Conservation (phyloP, 2,329 filamentous ascomycete species). For the Ascochyta fabae region DNA sequence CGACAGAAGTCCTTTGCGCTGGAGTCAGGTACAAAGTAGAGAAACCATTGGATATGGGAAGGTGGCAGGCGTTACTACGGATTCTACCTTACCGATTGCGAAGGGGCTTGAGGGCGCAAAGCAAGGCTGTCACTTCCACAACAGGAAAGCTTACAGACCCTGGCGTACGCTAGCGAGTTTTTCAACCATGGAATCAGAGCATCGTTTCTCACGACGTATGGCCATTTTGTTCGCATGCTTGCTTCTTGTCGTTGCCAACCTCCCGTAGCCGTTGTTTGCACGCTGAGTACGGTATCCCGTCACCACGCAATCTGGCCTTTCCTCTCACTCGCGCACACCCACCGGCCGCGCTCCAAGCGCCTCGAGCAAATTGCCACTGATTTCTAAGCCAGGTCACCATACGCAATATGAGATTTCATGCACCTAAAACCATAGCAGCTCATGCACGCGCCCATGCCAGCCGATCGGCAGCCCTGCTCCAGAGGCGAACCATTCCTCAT, state of each 20-base stretch:
- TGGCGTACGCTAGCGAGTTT: not conserved
- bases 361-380: not conserved
- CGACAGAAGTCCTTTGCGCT: not conserved
- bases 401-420: not conserved
- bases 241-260: not conserved
- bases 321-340: not conserved
- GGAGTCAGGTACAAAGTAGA: not conserved
- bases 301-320: not conserved
- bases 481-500: not conserved
- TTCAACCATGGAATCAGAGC: not conserved
- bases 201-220: not conserved
- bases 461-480: not conserved
- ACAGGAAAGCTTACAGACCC: conserved; percentile 1
- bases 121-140: conserved; percentile 1
- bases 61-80: not conserved
- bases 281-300: not conserved
- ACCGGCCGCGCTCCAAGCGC: conserved; percentile 6
- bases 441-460: not conserved
- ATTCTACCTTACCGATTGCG: not conserved
- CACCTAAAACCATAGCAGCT: not conserved
- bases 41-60: not conserved
- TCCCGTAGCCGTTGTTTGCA: not conserved
- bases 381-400: not conserved
- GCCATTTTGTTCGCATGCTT: not conserved
- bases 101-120: not conserved